phyloP scores from a whole-genome alignment of 1,284 basidiomycete species.

The Coniferiporia weirii region DNA sequence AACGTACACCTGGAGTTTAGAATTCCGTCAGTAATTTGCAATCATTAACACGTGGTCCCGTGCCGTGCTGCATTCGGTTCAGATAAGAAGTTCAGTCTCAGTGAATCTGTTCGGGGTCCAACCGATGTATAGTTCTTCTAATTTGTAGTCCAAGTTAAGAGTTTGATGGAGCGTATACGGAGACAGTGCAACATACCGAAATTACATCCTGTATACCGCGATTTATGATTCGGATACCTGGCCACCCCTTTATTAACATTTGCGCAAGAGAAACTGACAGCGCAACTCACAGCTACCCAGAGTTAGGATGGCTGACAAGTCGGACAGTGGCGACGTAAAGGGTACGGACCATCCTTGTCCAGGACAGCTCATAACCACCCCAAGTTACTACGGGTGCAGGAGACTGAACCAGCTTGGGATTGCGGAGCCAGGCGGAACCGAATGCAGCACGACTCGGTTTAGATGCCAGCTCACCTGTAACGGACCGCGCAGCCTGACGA shows the following conservation, averaged over 20 bases:
- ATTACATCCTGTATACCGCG: too few species aligned
- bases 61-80: neutral
- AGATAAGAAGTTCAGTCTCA: neutral
- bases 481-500: conserved; percentile 80
- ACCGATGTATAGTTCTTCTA: too few species aligned
- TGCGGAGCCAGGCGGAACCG: neutral
- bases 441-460: neutral
- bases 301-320: neutral
- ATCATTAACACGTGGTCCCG: neutral
- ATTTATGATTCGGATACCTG: too few species aligned
- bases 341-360: too few species aligned
- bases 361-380: too few species aligned
- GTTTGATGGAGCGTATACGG: too few species aligned
- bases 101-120: too few species aligned
- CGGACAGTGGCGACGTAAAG: too few species aligned
- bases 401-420: neutral
- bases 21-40: neutral
- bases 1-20: conserved; percentile 73
- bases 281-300: neutral
- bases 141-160: too few species aligned
- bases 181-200: too few species aligned
- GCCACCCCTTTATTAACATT: neutral
- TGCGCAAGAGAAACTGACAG: neutral
- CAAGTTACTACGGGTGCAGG: neutral
- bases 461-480: conserved; percentile 74